A percentile compares a stretch with the other conserved stretches of the same genome.
Conservation (phyloP, 2,329 filamentous ascomycete species). For the Exophiala xenobiotica region DNA sequence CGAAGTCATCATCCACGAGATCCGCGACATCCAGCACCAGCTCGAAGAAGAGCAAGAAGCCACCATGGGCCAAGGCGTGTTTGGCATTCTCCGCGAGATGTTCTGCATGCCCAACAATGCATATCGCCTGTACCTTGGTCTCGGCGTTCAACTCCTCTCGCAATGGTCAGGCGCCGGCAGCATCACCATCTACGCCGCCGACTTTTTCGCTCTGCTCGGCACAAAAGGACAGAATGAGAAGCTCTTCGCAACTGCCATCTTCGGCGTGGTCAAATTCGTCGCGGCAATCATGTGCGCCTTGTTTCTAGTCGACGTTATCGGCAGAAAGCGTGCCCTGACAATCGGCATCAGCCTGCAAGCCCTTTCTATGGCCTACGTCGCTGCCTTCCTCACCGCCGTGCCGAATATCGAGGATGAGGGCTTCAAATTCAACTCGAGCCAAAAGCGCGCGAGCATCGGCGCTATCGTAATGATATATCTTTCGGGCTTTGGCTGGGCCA, state of each 20-base stretch:
- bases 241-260: conserved; percentile 53
- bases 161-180: conserved; percentile 73
- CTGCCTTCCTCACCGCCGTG: conserved; percentile 47
- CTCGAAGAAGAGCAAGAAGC: conserved; percentile 72
- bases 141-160: conserved; percentile 67
- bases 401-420: conserved; percentile 33
- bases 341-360: conserved; percentile 51
- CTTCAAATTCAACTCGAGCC: conserved; percentile 18
- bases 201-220: conserved; percentile 71
- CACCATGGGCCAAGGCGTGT: conserved; percentile 62
- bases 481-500: conserved; percentile 46
- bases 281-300: conserved; percentile 68
- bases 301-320: conserved; percentile 77
- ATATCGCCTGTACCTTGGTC: conserved; percentile 68
- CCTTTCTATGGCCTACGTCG: conserved; percentile 56
- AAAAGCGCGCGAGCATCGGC: conserved; percentile 38
- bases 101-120: conserved; percentile 67
- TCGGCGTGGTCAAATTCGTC: conserved; percentile 71
- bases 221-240: conserved; percentile 66
- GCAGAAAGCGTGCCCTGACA: conserved; percentile 61
- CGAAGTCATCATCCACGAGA: conserved; percentile 62
- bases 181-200: conserved; percentile 74
- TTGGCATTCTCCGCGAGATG: conserved; percentile 67
- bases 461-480: conserved; percentile 48
- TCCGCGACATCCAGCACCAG: conserved; percentile 62